Evolutionary conservation across 805 yeast species (phyloP).

Genomic region (Candida tallmaniae): DNA sequence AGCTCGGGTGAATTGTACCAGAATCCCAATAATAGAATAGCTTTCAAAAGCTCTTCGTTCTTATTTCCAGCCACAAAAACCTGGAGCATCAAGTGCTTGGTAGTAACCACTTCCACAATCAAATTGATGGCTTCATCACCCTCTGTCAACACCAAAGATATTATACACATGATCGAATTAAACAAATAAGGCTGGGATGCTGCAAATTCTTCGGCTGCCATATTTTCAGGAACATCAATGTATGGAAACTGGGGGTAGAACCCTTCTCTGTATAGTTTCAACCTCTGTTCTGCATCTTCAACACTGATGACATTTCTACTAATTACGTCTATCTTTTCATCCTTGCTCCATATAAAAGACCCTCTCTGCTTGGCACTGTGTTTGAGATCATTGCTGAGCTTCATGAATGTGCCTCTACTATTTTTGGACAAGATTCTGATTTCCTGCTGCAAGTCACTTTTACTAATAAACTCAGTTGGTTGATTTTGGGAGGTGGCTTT

Average conservation of each 20-base stretch:
- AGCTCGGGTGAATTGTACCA: conserved; percentile 88
- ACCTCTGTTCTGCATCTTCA: conserved; percentile 55
- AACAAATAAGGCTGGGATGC: conserved; percentile 56
- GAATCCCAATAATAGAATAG: conserved; percentile 54
- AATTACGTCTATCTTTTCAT: conserved; percentile 44
- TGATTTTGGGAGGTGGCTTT: conserved; percentile 6
- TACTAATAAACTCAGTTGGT: conserved; percentile 14
- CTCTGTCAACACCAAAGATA: conserved; percentile 41
- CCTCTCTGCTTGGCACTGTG: conserved; percentile 41
- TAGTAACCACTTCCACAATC: conserved; percentile 49
- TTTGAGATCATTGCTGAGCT: conserved; percentile 44
- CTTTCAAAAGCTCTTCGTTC: conserved; percentile 60
- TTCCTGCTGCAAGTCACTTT: conserved; percentile 39
- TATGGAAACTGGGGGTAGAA: conserved; percentile 52
- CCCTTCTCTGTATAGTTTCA: conserved; percentile 44
- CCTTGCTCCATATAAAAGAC: conserved; percentile 21
- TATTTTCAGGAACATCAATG: conserved; percentile 45
- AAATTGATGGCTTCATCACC: conserved; percentile 39
- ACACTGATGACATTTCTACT: conserved; percentile 51
- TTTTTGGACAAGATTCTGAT: conserved; percentile 31
- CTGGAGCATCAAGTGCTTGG: conserved; percentile 50
- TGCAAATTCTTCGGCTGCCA: conserved; percentile 46
- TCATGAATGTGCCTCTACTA: conserved; percentile 30
- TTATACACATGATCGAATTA: conserved; percentile 58
- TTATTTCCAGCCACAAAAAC: conserved; percentile 68